phyloP scores from a whole-genome alignment of 2,329 filamentous ascomycete species.

The Alternaria ethzedia region DNA sequence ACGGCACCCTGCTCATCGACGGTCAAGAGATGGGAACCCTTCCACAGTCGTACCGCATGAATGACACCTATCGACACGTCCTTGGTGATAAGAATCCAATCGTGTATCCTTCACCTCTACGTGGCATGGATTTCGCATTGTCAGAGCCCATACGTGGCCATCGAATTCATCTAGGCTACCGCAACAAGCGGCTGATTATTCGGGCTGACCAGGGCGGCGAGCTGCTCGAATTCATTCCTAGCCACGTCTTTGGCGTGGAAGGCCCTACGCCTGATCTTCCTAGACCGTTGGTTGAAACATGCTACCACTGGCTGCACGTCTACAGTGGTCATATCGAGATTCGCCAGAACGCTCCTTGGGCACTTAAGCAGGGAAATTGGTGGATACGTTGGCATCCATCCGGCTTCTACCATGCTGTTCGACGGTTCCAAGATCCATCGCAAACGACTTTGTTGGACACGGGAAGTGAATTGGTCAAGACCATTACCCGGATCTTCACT shows the following conservation, averaged over 20 bases:
- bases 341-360: slow-evolving; percentile 55
- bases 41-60: slow-evolving; percentile 58
- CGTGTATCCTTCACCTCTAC: slow-evolving; percentile 59
- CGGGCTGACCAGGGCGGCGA: slow-evolving; percentile 41
- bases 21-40: slow-evolving; percentile 60
- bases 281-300: slow-evolving; percentile 56
- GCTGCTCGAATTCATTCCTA: slow-evolving; percentile 48
- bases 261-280: slow-evolving; percentile 50
- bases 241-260: slow-evolving; percentile 27
- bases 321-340: slow-evolving; percentile 58
- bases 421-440: slow-evolving; percentile 23
- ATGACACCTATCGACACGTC: slow-evolving; percentile 54
- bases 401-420: slow-evolving; percentile 9
- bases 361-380: slow-evolving; percentile 49
- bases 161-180: slow-evolving; percentile 63
- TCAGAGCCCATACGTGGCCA: slow-evolving; percentile 49
- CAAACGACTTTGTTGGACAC: slow-evolving; percentile 58
- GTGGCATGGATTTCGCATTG: slow-evolving; percentile 58
- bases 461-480: slow-evolving; percentile 49
- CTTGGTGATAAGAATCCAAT: slow-evolving; percentile 62
- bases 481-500: slow-evolving; percentile 55
- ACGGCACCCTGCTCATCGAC: slow-evolving; percentile 59
- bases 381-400: slow-evolving; percentile 39
- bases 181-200: slow-evolving; percentile 52
- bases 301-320: slow-evolving; percentile 67